Evolutionary conservation across 805 yeast genomes (phyloP).

Genomic region (Metschnikowia proteae): DNA sequence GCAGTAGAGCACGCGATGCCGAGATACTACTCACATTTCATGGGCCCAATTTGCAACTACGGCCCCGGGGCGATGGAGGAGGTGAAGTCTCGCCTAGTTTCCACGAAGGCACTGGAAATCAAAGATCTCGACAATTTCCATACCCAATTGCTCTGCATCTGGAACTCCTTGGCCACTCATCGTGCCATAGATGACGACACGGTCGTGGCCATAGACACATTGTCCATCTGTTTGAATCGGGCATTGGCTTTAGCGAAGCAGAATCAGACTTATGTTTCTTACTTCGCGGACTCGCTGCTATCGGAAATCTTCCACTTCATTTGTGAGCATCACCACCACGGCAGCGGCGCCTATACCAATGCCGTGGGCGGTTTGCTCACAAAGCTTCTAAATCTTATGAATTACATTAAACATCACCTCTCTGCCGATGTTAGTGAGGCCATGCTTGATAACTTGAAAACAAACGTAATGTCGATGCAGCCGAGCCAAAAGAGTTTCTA

Average conservation of each 20-base stretch:
- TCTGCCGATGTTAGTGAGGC: conserved; percentile 16
- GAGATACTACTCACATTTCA: background rate
- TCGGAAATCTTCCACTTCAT: conserved; percentile 47
- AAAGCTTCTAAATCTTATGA: conserved; percentile 46
- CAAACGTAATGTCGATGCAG: conserved; percentile 37
- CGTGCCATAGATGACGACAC: conserved; percentile 9
- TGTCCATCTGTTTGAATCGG: conserved; percentile 64
- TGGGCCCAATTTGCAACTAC: background rate
- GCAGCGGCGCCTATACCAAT: conserved; percentile 67
- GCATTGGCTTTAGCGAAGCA: conserved; percentile 20
- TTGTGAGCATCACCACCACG: conserved; percentile 66
- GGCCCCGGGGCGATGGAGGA: background rate
- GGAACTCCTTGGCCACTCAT: background rate
- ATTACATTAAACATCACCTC: background rate
- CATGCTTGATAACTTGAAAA: conserved; percentile 41
- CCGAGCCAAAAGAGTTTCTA: conserved; percentile 57
- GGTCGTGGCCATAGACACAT: conserved; percentile 41
- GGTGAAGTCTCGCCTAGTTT: conserved; percentile 6
- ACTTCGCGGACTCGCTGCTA: background rate
- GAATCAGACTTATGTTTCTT: background rate
- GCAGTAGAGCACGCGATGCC: conserved; percentile 2
- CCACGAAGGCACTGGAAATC: conserved; percentile 2
- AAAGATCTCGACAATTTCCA: conserved; percentile 1
- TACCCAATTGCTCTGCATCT: background rate
- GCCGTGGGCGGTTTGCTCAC: conserved; percentile 59